phyloP scores from a whole-genome alignment of 805 yeast genomes.

The Starmera pachycereana region DNA sequence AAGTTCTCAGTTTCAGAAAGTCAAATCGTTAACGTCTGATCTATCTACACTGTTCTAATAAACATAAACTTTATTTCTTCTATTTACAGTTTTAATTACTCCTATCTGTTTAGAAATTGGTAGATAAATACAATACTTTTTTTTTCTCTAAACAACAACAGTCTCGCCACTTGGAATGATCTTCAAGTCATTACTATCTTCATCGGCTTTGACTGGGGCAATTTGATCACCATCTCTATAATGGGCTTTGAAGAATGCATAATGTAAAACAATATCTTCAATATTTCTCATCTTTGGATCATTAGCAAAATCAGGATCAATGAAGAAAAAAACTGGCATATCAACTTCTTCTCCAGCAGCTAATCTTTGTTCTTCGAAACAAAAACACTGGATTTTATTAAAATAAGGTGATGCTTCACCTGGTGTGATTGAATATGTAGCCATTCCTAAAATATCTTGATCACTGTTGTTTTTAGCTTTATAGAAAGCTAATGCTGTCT shows the following conservation, averaged over 20 bases:
- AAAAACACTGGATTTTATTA: constrained; percentile 95
- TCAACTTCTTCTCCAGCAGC: constrained; percentile 96
- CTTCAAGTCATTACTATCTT: constrained; percentile 19
- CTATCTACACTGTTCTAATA: no score
- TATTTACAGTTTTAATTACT: no score
- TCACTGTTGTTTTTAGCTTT: constrained; percentile 80
- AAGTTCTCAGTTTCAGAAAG: no score
- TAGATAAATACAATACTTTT: no score
- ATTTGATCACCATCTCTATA: constrained; percentile 30
- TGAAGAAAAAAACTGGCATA: constrained; percentile 96
- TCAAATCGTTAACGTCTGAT: no score
- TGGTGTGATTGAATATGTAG: constrained; percentile 93
- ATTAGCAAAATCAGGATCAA: constrained; percentile 89
- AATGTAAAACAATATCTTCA: constrained; percentile 83
- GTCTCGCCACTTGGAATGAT: neutral
- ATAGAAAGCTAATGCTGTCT: constrained; percentile 93
- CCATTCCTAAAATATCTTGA: constrained; percentile 95
- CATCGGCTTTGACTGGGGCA: constrained; percentile 17
- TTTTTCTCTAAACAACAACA: no score
- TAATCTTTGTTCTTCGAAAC: constrained; percentile 92
- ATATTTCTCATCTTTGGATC: constrained; percentile 90
- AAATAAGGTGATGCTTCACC: constrained; percentile 95
- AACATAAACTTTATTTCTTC: no score
- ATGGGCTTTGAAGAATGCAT: constrained; percentile 72
- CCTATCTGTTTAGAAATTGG: no score